Conservation (phyloP, 78 protist genomes). For the Emiliania huxleyi region DNA sequence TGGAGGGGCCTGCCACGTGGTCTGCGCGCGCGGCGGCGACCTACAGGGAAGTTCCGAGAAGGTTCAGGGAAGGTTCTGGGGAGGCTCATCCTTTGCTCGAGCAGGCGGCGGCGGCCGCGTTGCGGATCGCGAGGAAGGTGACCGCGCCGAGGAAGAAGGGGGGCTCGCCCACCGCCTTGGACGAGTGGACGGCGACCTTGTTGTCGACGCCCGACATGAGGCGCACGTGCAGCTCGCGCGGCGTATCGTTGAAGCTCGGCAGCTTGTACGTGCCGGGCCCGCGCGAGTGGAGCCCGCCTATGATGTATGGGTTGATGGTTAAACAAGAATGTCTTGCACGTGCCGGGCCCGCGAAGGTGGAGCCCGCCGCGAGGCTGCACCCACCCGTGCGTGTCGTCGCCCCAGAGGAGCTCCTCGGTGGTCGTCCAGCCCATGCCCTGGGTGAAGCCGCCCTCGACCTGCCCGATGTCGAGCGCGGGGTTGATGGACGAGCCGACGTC, state of each 20-base stretch:
- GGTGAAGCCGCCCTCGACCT: conserved; percentile 6
- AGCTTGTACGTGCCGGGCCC: no score
- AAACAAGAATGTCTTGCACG: no score
- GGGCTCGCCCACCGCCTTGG: conserved; percentile 75
- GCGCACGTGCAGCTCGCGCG: not conserved
- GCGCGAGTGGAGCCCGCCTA: no score
- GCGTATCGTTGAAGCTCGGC: conserved; percentile 17
- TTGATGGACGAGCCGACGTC: conserved; percentile 92
- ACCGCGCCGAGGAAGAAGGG: conserved; percentile 53
- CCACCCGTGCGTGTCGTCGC: not conserved
- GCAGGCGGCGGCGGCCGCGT: no score
- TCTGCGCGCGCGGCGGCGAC: conserved; percentile 49
- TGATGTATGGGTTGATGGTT: no score
- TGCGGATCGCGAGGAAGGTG: not conserved
- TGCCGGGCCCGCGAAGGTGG: no score
- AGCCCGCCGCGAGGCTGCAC: not conserved
- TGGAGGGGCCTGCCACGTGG: not conserved
- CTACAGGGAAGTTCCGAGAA: no score
- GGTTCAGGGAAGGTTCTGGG: no score
- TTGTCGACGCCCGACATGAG: not conserved
- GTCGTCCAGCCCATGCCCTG: conserved; percentile 71
- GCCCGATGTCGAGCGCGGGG: conserved; percentile 89
- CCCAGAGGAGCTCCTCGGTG: conserved; percentile 76
- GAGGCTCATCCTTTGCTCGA: no score
- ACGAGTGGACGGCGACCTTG: not conserved